Base-by-base conservation (phyloP, 2,329 filamentous ascomycete genomes). In the Capronia americana region DNA sequence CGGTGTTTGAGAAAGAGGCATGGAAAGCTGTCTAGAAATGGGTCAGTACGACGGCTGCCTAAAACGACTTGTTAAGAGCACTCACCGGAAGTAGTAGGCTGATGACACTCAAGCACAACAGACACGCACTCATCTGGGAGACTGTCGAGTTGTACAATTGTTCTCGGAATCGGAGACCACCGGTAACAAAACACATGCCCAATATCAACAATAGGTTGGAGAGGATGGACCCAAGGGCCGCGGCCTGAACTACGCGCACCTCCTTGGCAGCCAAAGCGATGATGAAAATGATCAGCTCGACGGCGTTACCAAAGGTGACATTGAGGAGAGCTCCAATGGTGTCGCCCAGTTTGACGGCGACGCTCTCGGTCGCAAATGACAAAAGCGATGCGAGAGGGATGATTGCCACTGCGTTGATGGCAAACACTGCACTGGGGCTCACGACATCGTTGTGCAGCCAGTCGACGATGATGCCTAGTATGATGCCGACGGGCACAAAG, bases 121-220 rank as follows among this genome's bases (percentile, higher is more conserved):
- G 84, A 80, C 92, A 96, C 59, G 93, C 93, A 76, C 92, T 97
- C 92, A 97, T 97, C 77, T 97, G 93, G 0, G 93, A 97, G 65
- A 97, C 92, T 24, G 92, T 97, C 79, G 89, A 95, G 80, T 97
- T 97, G 81, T 97, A 97, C 69, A 97, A 89, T 87, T 97, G 93
- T 81, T 97, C 93, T 76, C 91, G 90, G 78, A 88, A 97, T 69
- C 92, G 89, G 62, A 97, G 81, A 69, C 93, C 93, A 74, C 93
- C 93, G 26, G 96, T 80, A 60, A 96, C 85, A 78, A 97, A 97
- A 64, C 89, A 89, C 92, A 97, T 97, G 74, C 93, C 93, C 72
- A 97, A 81, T 75, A 96, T 96, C 67, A 97, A 85, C 26, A 97
- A 84, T 63, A 97, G 80, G 75, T 97, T 97, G 70, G 93, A 90